These are phyloP conservation scores for Cladosporium phlei DNA, from an alignment of 2,329 filamentous ascomycete species.

Conservation along the genomic window DNA sequence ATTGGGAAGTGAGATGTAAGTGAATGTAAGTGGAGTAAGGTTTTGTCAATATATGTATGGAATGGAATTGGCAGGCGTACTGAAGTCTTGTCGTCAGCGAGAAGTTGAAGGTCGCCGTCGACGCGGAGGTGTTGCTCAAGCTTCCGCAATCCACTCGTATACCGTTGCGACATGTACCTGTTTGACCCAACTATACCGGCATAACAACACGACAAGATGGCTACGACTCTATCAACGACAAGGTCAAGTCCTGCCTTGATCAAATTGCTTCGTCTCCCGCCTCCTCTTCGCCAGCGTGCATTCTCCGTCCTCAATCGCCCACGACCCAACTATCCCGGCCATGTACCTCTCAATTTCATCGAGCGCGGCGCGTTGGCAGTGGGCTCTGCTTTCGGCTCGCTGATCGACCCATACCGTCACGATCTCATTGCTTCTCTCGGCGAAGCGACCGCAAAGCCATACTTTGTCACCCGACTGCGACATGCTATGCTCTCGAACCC, in stretches of 20 bases:
- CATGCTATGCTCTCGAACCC: slow-evolving; percentile 81
- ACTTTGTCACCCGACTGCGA: slow-evolving; percentile 88
- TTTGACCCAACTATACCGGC: too few relatives aligned
- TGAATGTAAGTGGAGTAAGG: too few relatives aligned
- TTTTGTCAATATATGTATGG: too few relatives aligned
- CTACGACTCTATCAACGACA: not conserved
- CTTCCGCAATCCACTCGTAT: too few relatives aligned
- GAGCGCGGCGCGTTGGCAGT: slow-evolving; percentile 69
- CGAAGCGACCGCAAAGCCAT: slow-evolving; percentile 89
- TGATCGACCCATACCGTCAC: slow-evolving; percentile 72
- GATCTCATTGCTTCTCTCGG: slow-evolving; percentile 93
- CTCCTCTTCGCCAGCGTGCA: slow-evolving; percentile 36
- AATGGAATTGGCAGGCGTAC: too few relatives aligned
- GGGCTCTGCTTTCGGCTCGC: slow-evolving; percentile 56
- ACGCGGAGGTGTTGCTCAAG: slow-evolving; percentile 7
- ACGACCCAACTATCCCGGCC: slow-evolving; percentile 80
- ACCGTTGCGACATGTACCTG: too few relatives aligned
- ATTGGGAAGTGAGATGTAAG: too few relatives aligned
- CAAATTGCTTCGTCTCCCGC: slow-evolving; percentile 26
- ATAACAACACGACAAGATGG: too few relatives aligned
- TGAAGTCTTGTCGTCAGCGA: too few relatives aligned
- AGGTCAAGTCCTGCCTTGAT: not conserved
- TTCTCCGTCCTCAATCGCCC: slow-evolving; percentile 87
- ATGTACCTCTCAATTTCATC: slow-evolving; percentile 76
- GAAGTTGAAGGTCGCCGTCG: too few relatives aligned